A percentile compares a stretch with the other conserved stretches of the same genome.
phyloP scores from a whole-genome alignment of 2,329 filamentous ascomycete genomes.

The Pleomassaria siparia region DNA sequence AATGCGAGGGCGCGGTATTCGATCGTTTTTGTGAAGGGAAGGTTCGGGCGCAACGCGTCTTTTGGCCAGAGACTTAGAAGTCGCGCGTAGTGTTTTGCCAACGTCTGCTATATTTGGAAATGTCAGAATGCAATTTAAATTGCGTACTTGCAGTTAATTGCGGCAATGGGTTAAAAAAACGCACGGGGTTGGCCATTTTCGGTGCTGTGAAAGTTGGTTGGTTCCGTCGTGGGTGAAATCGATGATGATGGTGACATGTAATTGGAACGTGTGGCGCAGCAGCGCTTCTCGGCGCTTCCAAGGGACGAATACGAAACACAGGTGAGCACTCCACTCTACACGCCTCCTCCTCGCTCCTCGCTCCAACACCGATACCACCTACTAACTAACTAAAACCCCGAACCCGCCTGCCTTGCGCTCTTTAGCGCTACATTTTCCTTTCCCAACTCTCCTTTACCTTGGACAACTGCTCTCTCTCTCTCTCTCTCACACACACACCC shows the following conservation, averaged over 20 bases:
- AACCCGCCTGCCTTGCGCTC: conserved; percentile 4
- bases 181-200: conserved; percentile 3
- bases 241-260: conserved; percentile 1
- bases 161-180: neutral
- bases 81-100: conserved; percentile 53
- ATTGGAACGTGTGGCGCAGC: conserved; percentile 6
- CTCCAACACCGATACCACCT: conserved; percentile 12
- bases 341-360: no score
- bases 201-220: neutral
- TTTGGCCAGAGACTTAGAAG: conserved; percentile 53
- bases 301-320: conserved; percentile 15
- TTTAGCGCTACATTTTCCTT: conserved; percentile 8
- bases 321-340: neutral
- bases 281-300: conserved; percentile 4
- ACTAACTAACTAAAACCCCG: no score
- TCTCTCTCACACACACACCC: neutral
- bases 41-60: conserved; percentile 52
- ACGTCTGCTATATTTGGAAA: conserved; percentile 19
- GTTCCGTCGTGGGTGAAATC: neutral
- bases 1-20: conserved; percentile 41
- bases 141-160: neutral
- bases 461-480: neutral
- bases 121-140: neutral
- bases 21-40: conserved; percentile 49
- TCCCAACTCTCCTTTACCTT: conserved; percentile 12